Evolutionary conservation across 2,329 filamentous ascomycete species (phyloP), one percentile per base, ranked within the genome.

Genomic region (Corinectria fuckeliana): DNA sequence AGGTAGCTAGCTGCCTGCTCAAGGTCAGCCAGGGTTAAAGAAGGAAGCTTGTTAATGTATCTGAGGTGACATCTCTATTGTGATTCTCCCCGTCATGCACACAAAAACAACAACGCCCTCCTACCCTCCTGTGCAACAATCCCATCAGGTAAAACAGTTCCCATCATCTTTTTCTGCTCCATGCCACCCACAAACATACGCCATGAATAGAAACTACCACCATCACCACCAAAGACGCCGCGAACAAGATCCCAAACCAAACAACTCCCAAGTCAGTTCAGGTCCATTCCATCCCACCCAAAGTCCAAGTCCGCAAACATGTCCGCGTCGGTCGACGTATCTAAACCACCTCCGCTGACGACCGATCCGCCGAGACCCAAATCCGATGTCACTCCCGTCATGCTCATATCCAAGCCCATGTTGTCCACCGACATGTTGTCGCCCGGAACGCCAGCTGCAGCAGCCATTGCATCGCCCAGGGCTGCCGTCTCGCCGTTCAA

Each of bases 261-360:
- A 21, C 3, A 4, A 18, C 8, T 8, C 8, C 49, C 45, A 64
- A 28, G 53, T 56, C 56, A 75, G 51, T 53, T 56, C 56, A 75
- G 51, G 16, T 77, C 74, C 76, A 78, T 78, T 16, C 64, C 68
- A 41, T 77, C 75, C 50, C 71, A 74, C 28, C 74, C 72, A 67
- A 83, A 83, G 56, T 83, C 82, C 62, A 83, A 76, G 10, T 72
- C 69, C 20, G 63, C 73, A 67, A 80, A 80, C 58, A 79, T 57
- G 32, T 77, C 74, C 5, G 74, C 78, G 26, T 77, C 80, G n/a
- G 63, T 70, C 13, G 70, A 68, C 2, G 69, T 53, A 34, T 75
- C 74, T 20, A 76, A 56, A 0, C 69, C 74, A 14, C 67, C 75
- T 47, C 66, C 72, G n/a, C 65, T 75, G 30, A 65, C 70, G 20